Evolutionary conservation across 2,329 filamentous ascomycete species (phyloP).

Genomic region (Onygenales sp.): DNA sequence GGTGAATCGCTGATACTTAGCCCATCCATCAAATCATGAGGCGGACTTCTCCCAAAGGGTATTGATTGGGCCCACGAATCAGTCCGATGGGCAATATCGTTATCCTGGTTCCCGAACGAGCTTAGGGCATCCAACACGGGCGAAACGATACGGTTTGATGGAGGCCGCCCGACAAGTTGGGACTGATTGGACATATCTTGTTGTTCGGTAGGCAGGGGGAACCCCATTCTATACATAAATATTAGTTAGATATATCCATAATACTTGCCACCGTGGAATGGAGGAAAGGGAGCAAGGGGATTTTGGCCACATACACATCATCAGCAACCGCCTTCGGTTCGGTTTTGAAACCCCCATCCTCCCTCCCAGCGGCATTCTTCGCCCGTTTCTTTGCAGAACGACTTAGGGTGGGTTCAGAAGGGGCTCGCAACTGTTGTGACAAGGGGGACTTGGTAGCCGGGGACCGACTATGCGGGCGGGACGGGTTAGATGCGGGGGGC

Average conservation of each 20-base stretch:
- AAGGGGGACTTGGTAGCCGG: conserved; percentile 22
- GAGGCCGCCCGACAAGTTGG: conserved; percentile 15
- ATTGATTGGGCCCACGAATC: conserved; percentile 37
- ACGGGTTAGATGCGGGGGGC: conserved; percentile 32
- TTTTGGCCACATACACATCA: conserved; percentile 24
- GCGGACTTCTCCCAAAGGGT: conserved; percentile 37
- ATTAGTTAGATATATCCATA: conserved; percentile 8
- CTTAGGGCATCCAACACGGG: conserved; percentile 31
- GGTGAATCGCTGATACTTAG: conserved; percentile 29
- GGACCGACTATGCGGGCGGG: conserved; percentile 28
- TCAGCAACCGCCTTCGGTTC: conserved; percentile 22
- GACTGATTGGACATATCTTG: conserved; percentile 23
- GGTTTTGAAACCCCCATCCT: conserved; percentile 26
- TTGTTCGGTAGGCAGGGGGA: conserved; percentile 17
- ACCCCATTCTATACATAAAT: conserved; percentile 17
- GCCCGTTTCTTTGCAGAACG: conserved; percentile 32
- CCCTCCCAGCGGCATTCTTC: conserved; percentile 26
- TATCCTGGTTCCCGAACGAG: conserved; percentile 21
- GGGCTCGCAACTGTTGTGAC: conserved; percentile 15
- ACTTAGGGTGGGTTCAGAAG: conserved; percentile 23
- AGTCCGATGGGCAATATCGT: conserved; percentile 27
- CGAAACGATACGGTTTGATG: conserved; percentile 21
- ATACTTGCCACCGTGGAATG: not conserved
- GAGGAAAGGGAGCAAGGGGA: not conserved
- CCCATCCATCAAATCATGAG: conserved; percentile 27